Conservation (phyloP, 805 yeast genomes). For the Candida corydali region DNA sequence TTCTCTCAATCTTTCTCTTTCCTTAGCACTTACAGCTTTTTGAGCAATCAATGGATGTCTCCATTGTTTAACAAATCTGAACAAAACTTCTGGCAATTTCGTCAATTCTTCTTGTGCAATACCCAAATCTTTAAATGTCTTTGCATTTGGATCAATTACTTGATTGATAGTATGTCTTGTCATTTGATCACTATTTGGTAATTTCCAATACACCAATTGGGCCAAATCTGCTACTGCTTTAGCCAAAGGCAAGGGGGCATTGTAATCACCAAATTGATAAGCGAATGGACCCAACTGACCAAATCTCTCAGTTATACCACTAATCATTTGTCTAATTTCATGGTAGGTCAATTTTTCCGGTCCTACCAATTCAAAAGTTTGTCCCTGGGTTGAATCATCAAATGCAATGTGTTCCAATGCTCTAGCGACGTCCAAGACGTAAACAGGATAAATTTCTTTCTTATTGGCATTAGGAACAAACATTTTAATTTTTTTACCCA, state of each 20-base stretch:
- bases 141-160: constrained; percentile 53
- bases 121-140: constrained; percentile 68
- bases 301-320: constrained; percentile 52
- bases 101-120: constrained; percentile 36
- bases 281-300: constrained; percentile 43
- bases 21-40: constrained; percentile 38
- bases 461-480: constrained; percentile 64
- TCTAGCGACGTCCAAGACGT: constrained; percentile 70
- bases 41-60: constrained; percentile 48
- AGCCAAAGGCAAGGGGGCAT: constrained; percentile 42
- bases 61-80: constrained; percentile 45
- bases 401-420: constrained; percentile 76
- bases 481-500: constrained; percentile 53
- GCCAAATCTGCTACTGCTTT: constrained; percentile 42
- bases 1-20: constrained; percentile 40
- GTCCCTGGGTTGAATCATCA: constrained; percentile 77
- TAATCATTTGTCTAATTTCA: constrained; percentile 69
- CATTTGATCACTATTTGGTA: constrained; percentile 67
- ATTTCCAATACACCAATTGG: constrained; percentile 41
- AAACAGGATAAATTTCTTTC: constrained; percentile 66
- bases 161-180: constrained; percentile 73
- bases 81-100: constrained; percentile 40
- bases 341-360: constrained; percentile 57
- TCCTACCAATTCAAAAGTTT: constrained; percentile 71
- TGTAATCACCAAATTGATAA: constrained; percentile 39